Percentiles rank a stretch among this genome's conserved stretches.
phyloP scores from a whole-genome alignment of 1,139 yeast species.

The Keqinozyma sinolaborantium region DNA sequence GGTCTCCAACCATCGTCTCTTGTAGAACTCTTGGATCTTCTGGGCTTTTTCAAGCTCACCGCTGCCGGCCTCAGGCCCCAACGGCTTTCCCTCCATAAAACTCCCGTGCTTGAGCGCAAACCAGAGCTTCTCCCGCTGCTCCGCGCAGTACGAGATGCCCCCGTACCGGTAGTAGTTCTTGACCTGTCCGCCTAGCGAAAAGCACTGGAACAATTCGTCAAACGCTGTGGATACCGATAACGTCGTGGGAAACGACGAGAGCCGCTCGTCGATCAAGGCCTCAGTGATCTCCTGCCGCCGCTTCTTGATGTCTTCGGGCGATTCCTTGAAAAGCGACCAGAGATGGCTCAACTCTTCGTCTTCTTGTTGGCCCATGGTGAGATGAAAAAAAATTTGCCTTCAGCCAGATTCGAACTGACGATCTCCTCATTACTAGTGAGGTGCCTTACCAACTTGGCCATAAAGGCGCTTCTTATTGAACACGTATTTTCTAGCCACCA shows the following conservation, averaged over 20 bases:
- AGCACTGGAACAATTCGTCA: constrained; percentile 82
- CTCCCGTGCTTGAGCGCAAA: constrained; percentile 67
- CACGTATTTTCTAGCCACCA: not conserved
- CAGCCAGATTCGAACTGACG: constrained; percentile 86
- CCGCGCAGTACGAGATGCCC: constrained; percentile 64
- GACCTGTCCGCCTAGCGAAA: constrained; percentile 85
- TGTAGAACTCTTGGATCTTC: constrained; percentile 69
- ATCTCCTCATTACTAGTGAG: constrained; percentile 69
- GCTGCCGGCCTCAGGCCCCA: constrained; percentile 33
- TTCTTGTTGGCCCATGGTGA: constrained; percentile 11
- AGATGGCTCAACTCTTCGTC: constrained; percentile 29
- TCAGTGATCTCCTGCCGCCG: constrained; percentile 28
- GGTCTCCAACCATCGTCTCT: constrained; percentile 57
- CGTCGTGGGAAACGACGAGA: constrained; percentile 33
- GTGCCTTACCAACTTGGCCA: constrained; percentile 92
- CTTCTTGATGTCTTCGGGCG: constrained; percentile 30
- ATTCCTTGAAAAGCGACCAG: constrained; percentile 33
- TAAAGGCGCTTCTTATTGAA: constrained; percentile 24
- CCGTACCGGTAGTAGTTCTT: constrained; percentile 83
- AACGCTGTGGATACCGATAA: constrained; percentile 63
- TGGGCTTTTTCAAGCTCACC: constrained; percentile 46
- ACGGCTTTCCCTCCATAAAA: constrained; percentile 17
- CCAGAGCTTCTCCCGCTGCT: constrained; percentile 71
- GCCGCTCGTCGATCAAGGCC: constrained; percentile 23
- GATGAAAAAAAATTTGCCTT: constrained; percentile 46